Evolutionary conservation across 129 eudicot genomes (phyloP), one percentile per base, ranked within the genome.

Genomic region (Centaurea solstitialis): DNA sequence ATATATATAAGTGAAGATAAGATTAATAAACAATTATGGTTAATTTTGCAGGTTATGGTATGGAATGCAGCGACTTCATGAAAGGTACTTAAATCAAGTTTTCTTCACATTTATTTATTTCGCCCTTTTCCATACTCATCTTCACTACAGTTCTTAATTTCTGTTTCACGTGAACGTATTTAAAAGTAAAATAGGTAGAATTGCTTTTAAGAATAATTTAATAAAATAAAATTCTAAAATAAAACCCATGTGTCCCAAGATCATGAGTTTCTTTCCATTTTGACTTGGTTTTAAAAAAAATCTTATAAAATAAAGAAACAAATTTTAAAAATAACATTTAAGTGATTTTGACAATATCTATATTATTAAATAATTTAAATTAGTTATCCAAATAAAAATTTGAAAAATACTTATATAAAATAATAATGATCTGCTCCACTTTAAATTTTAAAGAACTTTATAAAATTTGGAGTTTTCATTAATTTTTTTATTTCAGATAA

Each of bases 1-100:
- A 26, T 26, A 2, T 26, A 26, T 26, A 26, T 26, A 26, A 2
- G 40, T 3, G 23, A 22, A 41, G 9, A 73, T 76, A 22, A 75
- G 68, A 39, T 24, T 47, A 18, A 39, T 85, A 45, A 69, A 18
- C 11, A 4, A 39, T 50, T 76, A 77, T 59, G 59, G 71, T 78
- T 91, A 71, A 17, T 70, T 65, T 35, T 84, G 90, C 97, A 95
- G 99, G 99, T 35, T 96, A 96, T 88, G 99, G 98, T 76, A 96
- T 96, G 99, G 99, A 96, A 83, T 96, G 99, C 88, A 93, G 99
- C 84, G 89, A 84, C 61, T 96, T 86, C 90, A 96, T 96, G 99
- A 96, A 81, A 96, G 99, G 99, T 96, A 86, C 72, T 57, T 1
- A 26, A 57, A 3, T 5, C 17, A 24, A 38, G 20, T 67, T 15